Conservation (phyloP, 345 rosid species). For the Gossypium turneri region DNA sequence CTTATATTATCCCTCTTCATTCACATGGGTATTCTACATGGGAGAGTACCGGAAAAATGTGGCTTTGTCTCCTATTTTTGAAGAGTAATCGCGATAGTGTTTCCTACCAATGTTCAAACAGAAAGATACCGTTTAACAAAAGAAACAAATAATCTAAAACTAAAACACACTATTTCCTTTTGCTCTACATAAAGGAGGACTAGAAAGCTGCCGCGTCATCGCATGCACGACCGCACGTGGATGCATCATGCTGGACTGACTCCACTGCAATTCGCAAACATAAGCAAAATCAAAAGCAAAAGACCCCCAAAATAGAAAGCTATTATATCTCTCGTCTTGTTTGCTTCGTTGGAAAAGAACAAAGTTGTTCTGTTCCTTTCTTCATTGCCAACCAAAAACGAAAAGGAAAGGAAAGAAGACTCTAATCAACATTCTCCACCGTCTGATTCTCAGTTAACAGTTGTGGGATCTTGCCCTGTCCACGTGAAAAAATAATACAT, state of each 20-base stretch:
- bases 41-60: neutral
- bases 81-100: neutral
- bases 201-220: conserved; percentile 8
- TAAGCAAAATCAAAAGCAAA: neutral
- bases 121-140: neutral
- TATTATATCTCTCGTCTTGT: neutral
- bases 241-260: conserved; percentile 1
- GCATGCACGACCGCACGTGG: conserved; percentile 28
- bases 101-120: neutral
- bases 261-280: neutral
- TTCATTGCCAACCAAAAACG: neutral
- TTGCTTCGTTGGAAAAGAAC: conserved; percentile 8
- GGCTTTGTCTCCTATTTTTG: neutral
- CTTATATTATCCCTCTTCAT: neutral
- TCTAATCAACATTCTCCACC: neutral
- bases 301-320: neutral
- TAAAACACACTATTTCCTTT: neutral
- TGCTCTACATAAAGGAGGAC: neutral
- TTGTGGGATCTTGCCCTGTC: neutral
- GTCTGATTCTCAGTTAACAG: neutral
- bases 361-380: neutral
- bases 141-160: neutral
- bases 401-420: neutral
- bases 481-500: neutral
- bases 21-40: neutral